Evolutionary conservation across 495 filamentous ascomycete genomes (phyloP).

Genomic region (Jackrogersella minutella): DNA sequence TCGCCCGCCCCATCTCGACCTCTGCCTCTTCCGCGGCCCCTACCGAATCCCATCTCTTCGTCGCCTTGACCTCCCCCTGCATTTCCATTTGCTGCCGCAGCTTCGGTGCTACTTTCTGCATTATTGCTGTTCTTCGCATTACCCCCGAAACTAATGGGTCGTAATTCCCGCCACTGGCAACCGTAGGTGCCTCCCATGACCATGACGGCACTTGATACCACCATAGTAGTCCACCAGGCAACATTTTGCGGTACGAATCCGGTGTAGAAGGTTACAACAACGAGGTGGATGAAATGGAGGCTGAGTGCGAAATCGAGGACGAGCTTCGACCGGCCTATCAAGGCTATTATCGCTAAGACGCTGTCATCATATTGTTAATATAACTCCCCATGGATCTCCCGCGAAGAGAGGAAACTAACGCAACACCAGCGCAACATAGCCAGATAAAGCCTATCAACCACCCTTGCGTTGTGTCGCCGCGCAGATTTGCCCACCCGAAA

Average conservation of each 20-base stretch:
- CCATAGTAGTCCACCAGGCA: constrained; percentile 90
- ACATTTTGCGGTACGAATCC: constrained; percentile 72
- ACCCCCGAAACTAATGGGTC: constrained; percentile 88
- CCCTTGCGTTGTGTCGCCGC: constrained; percentile 89
- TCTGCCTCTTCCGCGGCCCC: constrained; percentile 61
- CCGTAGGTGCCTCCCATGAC: constrained; percentile 82
- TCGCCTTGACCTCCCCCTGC: constrained; percentile 41
- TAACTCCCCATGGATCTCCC: neutral
- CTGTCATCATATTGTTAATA: constrained; percentile 50
- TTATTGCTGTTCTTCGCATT: constrained; percentile 42
- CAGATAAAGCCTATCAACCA: constrained; percentile 92
- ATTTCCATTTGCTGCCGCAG: constrained; percentile 22
- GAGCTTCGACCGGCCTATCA: constrained; percentile 87
- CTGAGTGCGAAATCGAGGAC: constrained; percentile 94
- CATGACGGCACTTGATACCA: constrained; percentile 72
- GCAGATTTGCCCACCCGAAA: constrained; percentile 79
- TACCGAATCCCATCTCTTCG: constrained; percentile 60
- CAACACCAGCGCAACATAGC: constrained; percentile 79
- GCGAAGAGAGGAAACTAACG: constrained; percentile 63
- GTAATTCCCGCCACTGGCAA: constrained; percentile 87
- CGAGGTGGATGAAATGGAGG: constrained; percentile 84
- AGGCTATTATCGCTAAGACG: constrained; percentile 76
- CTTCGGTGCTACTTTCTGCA: constrained; percentile 19
- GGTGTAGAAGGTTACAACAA: constrained; percentile 79
- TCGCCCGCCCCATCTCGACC: constrained; percentile 68